Conservation (phyloP, 148 eudicot species). For the Rhododendron ferrugineum region DNA sequence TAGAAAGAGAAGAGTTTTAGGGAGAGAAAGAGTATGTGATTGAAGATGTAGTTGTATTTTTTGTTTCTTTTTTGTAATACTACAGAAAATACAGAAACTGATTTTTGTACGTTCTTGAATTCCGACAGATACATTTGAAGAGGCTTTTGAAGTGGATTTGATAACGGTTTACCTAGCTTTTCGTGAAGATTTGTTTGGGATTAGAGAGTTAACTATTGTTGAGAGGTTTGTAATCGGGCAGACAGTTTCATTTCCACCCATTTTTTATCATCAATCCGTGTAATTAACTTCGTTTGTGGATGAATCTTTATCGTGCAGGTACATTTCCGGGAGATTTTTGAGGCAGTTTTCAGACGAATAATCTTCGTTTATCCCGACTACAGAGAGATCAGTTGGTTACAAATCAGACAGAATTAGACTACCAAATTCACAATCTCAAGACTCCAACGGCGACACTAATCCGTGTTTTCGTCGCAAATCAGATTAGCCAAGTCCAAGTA, state of each 20-base stretch:
- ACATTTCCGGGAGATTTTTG: not conserved
- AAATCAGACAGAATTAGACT: slow-evolving; percentile 4
- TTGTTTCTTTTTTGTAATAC: not conserved
- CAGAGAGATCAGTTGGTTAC: slow-evolving; percentile 14
- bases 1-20: not conserved
- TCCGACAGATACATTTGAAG: slow-evolving; percentile 14
- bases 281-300: slow-evolving; percentile 4
- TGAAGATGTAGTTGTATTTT: not conserved
- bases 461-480: not conserved
- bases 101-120: not conserved
- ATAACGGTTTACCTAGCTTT: not conserved
- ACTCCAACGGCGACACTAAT: not conserved
- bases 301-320: slow-evolving; percentile 13
- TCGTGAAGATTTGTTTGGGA: slow-evolving; percentile 10
- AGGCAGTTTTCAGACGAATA: not conserved
- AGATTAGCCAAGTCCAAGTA: not conserved
- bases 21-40: slow-evolving; percentile 2
- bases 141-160: not conserved
- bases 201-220: not conserved
- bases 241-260: not conserved
- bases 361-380: not conserved
- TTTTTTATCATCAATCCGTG: not conserved
- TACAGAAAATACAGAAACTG: not conserved
- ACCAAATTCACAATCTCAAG: no score
- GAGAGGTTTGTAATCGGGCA: not conserved